Conservation (phyloP, 2,329 filamentous ascomycete genomes). For the Talaromyces atroroseus region DNA sequence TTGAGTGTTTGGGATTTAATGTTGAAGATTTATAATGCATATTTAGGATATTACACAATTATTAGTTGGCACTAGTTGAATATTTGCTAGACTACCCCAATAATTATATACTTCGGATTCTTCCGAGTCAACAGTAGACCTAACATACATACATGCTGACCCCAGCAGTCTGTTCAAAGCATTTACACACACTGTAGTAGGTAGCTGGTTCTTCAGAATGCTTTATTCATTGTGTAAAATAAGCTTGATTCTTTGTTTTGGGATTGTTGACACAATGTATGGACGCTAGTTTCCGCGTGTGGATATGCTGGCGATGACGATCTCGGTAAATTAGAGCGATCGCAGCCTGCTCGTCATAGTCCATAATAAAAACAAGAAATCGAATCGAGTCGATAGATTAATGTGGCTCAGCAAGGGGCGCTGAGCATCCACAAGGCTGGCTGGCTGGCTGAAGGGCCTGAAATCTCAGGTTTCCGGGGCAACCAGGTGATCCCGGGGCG, state of each 20-base stretch:
- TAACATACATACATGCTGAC: no score
- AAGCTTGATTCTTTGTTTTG: neutral
- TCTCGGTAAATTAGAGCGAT: neutral
- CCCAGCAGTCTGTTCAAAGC: neutral
- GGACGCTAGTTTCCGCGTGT: neutral
- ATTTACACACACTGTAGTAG: neutral
- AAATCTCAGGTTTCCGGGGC: constrained; percentile 12
- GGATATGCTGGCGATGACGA: constrained; percentile 1
- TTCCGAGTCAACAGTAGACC: no score
- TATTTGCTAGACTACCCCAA: no score
- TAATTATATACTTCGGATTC: no score
- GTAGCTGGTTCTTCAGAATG: neutral
- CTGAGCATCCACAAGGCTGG: constrained; percentile 8
- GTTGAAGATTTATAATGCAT: neutral
- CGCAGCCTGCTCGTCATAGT: neutral
- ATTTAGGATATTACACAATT: neutral
- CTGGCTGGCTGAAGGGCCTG: neutral
- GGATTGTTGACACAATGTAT: neutral
- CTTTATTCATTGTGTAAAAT: neutral
- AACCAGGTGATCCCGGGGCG: neutral
- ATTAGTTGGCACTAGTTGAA: no score
- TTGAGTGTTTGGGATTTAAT: constrained; percentile 9
- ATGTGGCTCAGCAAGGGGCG: constrained; percentile 7
- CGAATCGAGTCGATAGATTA: neutral
- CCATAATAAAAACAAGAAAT: neutral